Conservation (phyloP, 345 rosid species). For the Eucalyptus victrix region DNA sequence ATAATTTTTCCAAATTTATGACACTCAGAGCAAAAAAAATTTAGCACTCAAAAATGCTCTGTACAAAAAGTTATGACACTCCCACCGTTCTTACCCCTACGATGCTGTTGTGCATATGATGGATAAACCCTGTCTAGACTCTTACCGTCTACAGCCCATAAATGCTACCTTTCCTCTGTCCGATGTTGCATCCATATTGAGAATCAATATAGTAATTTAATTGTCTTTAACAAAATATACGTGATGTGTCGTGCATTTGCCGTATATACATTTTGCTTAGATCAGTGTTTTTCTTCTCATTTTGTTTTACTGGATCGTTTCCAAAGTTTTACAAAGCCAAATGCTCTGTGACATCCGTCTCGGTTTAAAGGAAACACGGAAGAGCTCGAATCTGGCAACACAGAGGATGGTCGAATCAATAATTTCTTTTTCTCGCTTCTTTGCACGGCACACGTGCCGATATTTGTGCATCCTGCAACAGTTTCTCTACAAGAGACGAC, state of each 20-base stretch:
- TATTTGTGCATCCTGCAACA: not conserved
- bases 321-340: not conserved
- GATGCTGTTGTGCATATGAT: not conserved
- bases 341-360: not conserved
- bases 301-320: not conserved
- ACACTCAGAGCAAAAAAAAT: too few species aligned
- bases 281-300: not conserved
- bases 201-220: not conserved
- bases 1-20: too few species aligned
- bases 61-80: too few species aligned
- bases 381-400: not conserved
- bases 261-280: not conserved
- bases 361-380: not conserved
- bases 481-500: not conserved
- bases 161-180: not conserved
- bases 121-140: not conserved
- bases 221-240: not conserved
- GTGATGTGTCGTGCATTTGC: not conserved
- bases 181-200: not conserved
- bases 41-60: accelerated
- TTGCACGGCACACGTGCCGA: not conserved
- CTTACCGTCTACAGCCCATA: not conserved
- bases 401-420: not conserved
- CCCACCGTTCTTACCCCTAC: accelerated
- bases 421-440: not conserved